Conservation (phyloP, 768 basidiomycete genomes). For the Tricholoma hemisulphureum region DNA sequence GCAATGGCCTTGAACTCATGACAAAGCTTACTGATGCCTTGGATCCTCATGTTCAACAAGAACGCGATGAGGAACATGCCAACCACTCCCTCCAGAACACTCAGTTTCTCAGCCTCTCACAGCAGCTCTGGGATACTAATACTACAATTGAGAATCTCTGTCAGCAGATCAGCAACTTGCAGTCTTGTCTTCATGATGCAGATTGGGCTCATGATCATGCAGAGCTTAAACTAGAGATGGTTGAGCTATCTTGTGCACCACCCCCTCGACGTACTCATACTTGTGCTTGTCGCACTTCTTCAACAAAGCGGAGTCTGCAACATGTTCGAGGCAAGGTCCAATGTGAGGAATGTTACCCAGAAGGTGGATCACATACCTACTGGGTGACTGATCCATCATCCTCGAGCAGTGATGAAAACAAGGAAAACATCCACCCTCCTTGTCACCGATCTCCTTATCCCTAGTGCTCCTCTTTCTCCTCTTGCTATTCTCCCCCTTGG, state of each 20-base stretch:
- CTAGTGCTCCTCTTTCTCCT: not conserved
- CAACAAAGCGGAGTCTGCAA: not conserved
- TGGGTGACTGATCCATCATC: not conserved
- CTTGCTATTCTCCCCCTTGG: not conserved
- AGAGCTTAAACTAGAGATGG: slow-evolving; percentile 12
- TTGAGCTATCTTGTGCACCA: slow-evolving; percentile 4
- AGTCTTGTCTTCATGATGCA: slow-evolving; percentile 11
- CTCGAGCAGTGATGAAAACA: not conserved
- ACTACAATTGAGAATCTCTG: slow-evolving; percentile 16
- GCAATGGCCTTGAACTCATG: no score
- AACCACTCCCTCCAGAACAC: slow-evolving; percentile 21
- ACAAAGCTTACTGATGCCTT: slow-evolving; percentile 17
- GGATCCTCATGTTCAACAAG: slow-evolving; percentile 23
- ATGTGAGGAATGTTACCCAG: not conserved
- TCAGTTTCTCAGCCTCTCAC: slow-evolving; percentile 21
- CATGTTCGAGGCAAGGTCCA: not conserved
- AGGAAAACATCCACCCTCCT: not conserved
- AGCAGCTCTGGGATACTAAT: slow-evolving; percentile 28
- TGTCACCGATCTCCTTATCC: not conserved
- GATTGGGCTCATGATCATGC: slow-evolving; percentile 15
- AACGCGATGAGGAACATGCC: slow-evolving; percentile 22
- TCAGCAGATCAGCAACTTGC: not conserved
- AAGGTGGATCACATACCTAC: not conserved
- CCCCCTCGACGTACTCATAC: not conserved
- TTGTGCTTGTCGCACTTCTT: not conserved